A percentile compares a stretch with the other conserved stretches of the same genome.
Conservation (phyloP, 164 flowering plant species). For the Euptelea pleiosperma region DNA sequence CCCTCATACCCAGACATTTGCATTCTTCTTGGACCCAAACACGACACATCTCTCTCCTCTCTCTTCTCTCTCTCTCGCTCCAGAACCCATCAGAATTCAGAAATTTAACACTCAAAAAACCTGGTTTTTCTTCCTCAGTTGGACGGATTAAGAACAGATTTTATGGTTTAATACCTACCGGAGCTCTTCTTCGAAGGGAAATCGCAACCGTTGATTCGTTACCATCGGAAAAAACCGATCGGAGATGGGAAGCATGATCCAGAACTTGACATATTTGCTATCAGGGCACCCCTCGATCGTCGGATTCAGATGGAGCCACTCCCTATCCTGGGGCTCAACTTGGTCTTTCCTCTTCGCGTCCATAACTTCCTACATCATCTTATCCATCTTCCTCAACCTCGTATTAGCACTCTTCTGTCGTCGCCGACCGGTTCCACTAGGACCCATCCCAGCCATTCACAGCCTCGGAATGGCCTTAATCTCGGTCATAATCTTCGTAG, state of each 20-base stretch:
- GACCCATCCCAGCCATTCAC: constrained; percentile 69
- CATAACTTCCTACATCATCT: constrained; percentile 42
- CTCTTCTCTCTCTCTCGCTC: too few relatives aligned
- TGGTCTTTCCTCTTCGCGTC: constrained; percentile 77
- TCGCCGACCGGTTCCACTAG: constrained; percentile 49
- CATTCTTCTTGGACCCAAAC: too few relatives aligned
- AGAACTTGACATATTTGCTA: constrained; percentile 39
- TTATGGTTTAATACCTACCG: too few relatives aligned
- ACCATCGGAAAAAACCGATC: too few relatives aligned
- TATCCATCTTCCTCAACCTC: constrained; percentile 43
- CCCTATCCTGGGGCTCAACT: constrained; percentile 70
- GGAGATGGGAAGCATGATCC: constrained; percentile 8
- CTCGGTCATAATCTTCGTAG: constrained; percentile 58
- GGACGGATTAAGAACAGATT: too few relatives aligned
- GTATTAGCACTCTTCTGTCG: constrained; percentile 27
- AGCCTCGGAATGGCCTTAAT: constrained; percentile 53
- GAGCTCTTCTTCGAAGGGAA: too few relatives aligned
- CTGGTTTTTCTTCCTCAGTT: too few relatives aligned
- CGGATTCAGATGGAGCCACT: constrained; percentile 68
- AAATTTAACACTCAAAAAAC: too few relatives aligned
- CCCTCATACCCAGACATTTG: too few relatives aligned
- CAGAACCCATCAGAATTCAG: too few relatives aligned
- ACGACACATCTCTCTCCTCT: too few relatives aligned
- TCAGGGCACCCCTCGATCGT: constrained; percentile 73
- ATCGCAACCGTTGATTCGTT: too few relatives aligned